Percentiles rank a stretch among this genome's conserved stretches.
These are phyloP conservation scores for Simmondsia chinensis DNA, from an alignment of 148 eudicot genomes.

Conservation along the genomic window DNA sequence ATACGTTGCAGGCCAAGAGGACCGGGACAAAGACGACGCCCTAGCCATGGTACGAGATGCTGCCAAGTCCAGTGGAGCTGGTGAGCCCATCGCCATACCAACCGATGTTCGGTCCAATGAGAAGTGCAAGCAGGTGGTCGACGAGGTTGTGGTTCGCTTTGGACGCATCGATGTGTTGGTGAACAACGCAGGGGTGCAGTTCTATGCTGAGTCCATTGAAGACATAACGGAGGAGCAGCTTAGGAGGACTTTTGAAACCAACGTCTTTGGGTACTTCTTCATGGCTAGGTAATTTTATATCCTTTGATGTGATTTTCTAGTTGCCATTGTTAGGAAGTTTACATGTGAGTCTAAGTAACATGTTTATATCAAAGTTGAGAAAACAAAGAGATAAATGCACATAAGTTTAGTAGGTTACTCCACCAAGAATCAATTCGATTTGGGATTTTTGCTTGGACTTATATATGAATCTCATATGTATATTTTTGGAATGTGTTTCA, in stretches of 20 bases:
- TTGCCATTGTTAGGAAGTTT: too few species aligned
- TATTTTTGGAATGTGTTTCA: too few species aligned
- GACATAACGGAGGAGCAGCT: constrained; percentile 3
- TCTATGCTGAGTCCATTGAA: not conserved
- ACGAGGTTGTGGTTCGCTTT: constrained; percentile 4
- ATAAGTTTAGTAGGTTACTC: too few species aligned
- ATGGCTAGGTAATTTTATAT: constrained; percentile 7
- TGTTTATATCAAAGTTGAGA: too few species aligned
- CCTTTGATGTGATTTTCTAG: too few species aligned
- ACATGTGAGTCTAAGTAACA: too few species aligned
- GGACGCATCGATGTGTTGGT: constrained; percentile 11
- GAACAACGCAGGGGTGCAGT: constrained; percentile 5
- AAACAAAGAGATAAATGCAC: too few species aligned
- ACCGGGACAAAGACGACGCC: constrained; percentile 39
- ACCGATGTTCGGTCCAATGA: constrained; percentile 5
- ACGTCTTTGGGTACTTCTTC: constrained; percentile 9
- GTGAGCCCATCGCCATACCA: constrained; percentile 9
- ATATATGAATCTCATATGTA: too few species aligned
- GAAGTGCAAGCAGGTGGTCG: constrained; percentile 8
- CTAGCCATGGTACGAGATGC: constrained; percentile 22
- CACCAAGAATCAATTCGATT: too few species aligned
- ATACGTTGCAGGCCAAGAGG: constrained; percentile 34
- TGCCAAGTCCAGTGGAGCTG: constrained; percentile 17
- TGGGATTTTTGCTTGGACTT: too few species aligned
- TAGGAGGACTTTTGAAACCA: not conserved